Evolutionary conservation across 305 asterid species (phyloP).

Genomic region (Petunia hybrid): DNA sequence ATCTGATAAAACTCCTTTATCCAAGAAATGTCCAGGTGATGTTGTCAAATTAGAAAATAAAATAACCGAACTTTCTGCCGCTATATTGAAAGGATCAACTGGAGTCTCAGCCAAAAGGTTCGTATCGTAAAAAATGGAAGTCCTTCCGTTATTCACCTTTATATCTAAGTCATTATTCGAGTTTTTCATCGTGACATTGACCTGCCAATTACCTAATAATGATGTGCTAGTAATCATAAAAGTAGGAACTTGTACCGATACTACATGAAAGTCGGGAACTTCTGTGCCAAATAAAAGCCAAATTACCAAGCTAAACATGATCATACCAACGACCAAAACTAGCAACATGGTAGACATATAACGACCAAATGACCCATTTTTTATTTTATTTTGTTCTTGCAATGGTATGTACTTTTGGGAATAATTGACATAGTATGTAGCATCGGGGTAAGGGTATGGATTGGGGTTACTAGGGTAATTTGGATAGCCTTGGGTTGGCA

Average conservation of each 20-base stretch:
- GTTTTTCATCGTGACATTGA: background rate
- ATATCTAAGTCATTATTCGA: background rate
- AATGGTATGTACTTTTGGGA: conserved; percentile 1
- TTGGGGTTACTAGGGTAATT: background rate
- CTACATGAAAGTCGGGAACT: background rate
- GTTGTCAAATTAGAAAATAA: conserved; percentile 1
- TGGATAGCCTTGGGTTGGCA: background rate
- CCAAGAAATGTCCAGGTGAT: background rate
- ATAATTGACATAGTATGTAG: conserved; percentile 4
- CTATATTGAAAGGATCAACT: conserved; percentile 1
- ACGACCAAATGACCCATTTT: background rate
- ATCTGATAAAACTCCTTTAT: background rate
- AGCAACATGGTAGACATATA: conserved; percentile 5
- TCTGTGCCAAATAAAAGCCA: background rate
- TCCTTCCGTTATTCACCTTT: background rate
- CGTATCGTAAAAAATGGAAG: background rate
- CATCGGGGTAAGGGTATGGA: background rate
- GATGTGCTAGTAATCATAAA: background rate
- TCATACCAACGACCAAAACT: background rate
- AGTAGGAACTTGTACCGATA: background rate
- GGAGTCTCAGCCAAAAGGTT: background rate
- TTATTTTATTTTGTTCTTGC: background rate
- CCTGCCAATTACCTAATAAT: conserved; percentile 23
- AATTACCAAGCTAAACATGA: background rate
- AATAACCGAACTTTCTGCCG: background rate